Conservation (phyloP, 768 basidiomycete genomes). For the Serendipita vermifera region DNA sequence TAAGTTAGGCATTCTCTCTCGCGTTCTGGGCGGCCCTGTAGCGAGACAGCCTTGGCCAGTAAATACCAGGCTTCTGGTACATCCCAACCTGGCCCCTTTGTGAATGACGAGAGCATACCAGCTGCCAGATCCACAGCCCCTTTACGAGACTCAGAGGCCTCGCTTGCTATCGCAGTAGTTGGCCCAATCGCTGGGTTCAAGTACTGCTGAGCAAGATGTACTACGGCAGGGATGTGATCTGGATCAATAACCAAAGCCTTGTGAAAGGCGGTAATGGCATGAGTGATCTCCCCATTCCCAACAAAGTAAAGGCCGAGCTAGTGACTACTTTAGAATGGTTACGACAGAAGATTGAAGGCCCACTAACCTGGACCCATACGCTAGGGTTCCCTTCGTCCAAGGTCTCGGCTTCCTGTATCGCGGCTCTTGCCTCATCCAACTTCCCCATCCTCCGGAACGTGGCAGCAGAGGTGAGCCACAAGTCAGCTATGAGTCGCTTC, state of each 20-base stretch:
- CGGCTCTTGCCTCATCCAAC: conserved; percentile 76
- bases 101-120: conserved; percentile 61
- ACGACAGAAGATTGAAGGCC: not conserved
- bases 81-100: conserved; percentile 77
- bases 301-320: conserved; percentile 66
- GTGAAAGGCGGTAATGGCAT: conserved; percentile 62
- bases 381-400: conserved; percentile 73
- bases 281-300: conserved; percentile 35
- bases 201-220: conserved; percentile 68
- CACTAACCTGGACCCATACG: conserved; percentile 86
- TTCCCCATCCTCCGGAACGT: conserved; percentile 84
- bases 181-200: conserved; percentile 29
- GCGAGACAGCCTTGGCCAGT: conserved; percentile 65
- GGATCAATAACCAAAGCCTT: conserved; percentile 85
- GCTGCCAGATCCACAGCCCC: conserved; percentile 61
- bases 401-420: conserved; percentile 91
- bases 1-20: conserved; percentile 62
- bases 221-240: conserved; percentile 59
- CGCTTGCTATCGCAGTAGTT: conserved; percentile 19
- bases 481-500: conserved; percentile 58
- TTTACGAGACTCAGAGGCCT: conserved; percentile 23
- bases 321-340: not conserved
- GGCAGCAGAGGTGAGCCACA: conserved; percentile 92
- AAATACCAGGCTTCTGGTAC: conserved; percentile 92
- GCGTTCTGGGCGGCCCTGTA: conserved; percentile 56